Percentiles rank a stretch among this genome's conserved stretches.
Evolutionary conservation across 352 stramenopile genomes (phyloP).

Genomic region (Globisporangium alternatum): DNA sequence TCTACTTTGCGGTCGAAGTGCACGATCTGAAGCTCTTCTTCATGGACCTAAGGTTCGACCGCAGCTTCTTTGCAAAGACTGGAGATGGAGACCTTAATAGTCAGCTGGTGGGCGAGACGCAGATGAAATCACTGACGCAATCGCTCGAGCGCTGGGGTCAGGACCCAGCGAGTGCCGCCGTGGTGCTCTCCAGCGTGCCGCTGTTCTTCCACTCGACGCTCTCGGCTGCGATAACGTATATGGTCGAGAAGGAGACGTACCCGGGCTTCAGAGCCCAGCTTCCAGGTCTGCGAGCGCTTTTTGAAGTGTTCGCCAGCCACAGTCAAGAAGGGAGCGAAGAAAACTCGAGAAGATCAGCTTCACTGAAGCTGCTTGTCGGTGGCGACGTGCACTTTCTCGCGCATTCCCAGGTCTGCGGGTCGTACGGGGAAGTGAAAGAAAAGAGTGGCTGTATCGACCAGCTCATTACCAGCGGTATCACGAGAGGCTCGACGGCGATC

Average conservation of each 20-base stretch:
- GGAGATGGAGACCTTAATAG: not conserved
- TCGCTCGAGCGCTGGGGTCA: conserved; percentile 21
- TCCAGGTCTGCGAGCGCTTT: conserved; percentile 34
- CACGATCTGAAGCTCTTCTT: conserved; percentile 54
- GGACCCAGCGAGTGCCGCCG: conserved; percentile 20
- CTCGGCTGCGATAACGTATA: conserved; percentile 43
- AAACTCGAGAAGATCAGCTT: not conserved
- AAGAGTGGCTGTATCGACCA: conserved; percentile 43
- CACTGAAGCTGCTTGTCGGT: conserved; percentile 43
- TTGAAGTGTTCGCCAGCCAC: conserved; percentile 30
- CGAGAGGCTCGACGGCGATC: conserved; percentile 56
- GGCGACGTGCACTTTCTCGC: conserved; percentile 64
- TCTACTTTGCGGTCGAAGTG: conserved; percentile 44
- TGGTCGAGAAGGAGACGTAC: conserved; percentile 64
- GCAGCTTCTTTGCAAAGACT: conserved; percentile 33
- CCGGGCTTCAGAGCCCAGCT: conserved; percentile 40
- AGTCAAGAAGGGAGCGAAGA: conserved; percentile 8
- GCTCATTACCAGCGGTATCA: conserved; percentile 64
- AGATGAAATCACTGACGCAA: conserved; percentile 20
- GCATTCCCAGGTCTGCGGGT: conserved; percentile 42
- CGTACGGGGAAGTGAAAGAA: not conserved
- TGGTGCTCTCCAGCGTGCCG: conserved; percentile 54
- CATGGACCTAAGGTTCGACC: conserved; percentile 61
- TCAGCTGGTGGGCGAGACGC: conserved; percentile 31
- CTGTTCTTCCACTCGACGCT: conserved; percentile 68